Percentiles rank a stretch among this genome's conserved stretches.
Evolutionary conservation across 495 filamentous ascomycete species (phyloP).

Genomic region (Podospora fimiseda): DNA sequence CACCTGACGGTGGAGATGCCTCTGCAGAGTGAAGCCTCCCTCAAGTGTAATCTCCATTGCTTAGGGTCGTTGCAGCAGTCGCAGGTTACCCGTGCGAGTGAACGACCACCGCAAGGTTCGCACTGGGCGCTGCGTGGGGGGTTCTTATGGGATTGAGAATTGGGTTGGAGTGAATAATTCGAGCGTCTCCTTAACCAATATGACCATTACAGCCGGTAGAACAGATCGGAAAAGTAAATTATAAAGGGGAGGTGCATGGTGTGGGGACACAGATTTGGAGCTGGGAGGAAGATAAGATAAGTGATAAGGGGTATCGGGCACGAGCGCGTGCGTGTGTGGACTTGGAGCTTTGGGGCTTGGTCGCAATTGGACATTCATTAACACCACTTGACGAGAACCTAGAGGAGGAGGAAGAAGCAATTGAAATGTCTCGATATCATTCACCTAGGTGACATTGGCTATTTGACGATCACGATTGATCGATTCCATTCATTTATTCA

Average conservation of each 20-base stretch:
- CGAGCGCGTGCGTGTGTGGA: no score
- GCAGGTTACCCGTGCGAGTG: slow-evolving; percentile 47
- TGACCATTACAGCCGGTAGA: slow-evolving; percentile 44
- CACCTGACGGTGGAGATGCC: slow-evolving; percentile 46
- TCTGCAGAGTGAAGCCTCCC: slow-evolving; percentile 50
- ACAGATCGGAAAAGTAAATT: slow-evolving; percentile 14
- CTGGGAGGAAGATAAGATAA: background rate
- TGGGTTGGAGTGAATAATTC: slow-evolving; percentile 34
- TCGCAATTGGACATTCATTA: no score
- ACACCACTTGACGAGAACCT: no score
- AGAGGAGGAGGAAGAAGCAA: background rate
- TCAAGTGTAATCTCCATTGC: slow-evolving; percentile 46
- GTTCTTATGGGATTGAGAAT: slow-evolving; percentile 43
- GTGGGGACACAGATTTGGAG: background rate
- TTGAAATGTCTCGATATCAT: background rate
- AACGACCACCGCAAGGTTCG: slow-evolving; percentile 47
- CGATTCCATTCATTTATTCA: background rate
- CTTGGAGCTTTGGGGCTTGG: no score
- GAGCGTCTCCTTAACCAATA: slow-evolving; percentile 41
- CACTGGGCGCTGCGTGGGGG: slow-evolving; percentile 42
- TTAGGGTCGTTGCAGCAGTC: slow-evolving; percentile 41
- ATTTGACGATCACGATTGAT: background rate
- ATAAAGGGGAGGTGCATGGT: no score
- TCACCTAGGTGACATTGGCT: background rate
- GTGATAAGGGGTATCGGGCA: background rate